Evolutionary conservation across 345 rosid species (phyloP).

Genomic region (Linum lewisii): DNA sequence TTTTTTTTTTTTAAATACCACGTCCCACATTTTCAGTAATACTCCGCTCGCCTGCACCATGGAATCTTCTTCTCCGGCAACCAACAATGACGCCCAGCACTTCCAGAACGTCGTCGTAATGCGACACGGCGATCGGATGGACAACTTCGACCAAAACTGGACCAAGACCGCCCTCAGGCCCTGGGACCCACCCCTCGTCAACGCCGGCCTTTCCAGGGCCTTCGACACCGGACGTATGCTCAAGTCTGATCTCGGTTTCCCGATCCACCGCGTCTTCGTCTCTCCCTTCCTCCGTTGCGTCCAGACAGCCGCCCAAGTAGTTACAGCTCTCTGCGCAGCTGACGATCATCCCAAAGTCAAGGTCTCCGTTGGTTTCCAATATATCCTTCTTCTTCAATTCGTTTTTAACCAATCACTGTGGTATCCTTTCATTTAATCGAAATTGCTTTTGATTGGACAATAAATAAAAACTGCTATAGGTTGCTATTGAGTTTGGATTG

Average conservation of each 20-base stretch:
- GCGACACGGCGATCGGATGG: conserved; percentile 88
- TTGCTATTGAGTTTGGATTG: conserved; percentile 62
- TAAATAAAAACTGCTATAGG: conserved; percentile 25
- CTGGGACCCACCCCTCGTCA: conserved; percentile 71
- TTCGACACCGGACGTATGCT: conserved; percentile 38
- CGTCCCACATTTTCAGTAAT: neutral
- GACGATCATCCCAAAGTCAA: conserved; percentile 52
- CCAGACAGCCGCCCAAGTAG: conserved; percentile 62
- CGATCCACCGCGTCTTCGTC: conserved; percentile 74
- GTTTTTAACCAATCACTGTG: neutral
- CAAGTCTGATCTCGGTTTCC: conserved; percentile 36
- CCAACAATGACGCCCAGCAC: neutral
- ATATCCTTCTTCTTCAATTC: neutral
- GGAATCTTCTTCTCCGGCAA: neutral
- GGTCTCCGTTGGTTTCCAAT: conserved; percentile 27
- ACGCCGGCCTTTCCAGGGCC: conserved; percentile 44
- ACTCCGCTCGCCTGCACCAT: neutral
- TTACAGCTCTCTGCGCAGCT: conserved; percentile 41
- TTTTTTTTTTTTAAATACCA: too few relatives aligned
- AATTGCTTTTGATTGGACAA: neutral
- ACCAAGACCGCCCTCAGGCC: conserved; percentile 45
- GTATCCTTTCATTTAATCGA: neutral
- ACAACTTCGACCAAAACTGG: conserved; percentile 55
- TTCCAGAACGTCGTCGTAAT: conserved; percentile 67
- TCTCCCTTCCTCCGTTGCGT: conserved; percentile 83